These are phyloP conservation scores for Phaseolus lunatus DNA, from an alignment of 306 rosid species.

Conservation along the genomic window DNA sequence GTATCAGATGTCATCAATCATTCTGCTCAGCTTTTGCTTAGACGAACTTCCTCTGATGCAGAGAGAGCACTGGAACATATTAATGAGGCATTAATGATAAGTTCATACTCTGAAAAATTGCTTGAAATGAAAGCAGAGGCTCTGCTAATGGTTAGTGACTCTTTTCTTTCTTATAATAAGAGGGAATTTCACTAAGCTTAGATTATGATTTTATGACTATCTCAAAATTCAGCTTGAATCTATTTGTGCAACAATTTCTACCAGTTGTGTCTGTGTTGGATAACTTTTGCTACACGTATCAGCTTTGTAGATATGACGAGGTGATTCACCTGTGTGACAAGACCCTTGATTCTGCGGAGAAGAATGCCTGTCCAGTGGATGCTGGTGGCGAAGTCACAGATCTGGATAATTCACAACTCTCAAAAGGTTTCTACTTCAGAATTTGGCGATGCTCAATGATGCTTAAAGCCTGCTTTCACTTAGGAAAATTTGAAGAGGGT, in stretches of 20 bases:
- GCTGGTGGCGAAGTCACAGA: slow-evolving; percentile 45
- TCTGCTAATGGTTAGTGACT: slow-evolving; percentile 71
- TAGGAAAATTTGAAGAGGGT: slow-evolving; percentile 93
- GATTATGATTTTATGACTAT: slow-evolving; percentile 4
- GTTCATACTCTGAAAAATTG: slow-evolving; percentile 79
- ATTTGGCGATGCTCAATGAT: slow-evolving; percentile 81
- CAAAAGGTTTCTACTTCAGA: slow-evolving; percentile 65
- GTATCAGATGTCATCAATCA: slow-evolving; percentile 64
- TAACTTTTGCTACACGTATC: slow-evolving; percentile 55
- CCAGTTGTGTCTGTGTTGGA: slow-evolving; percentile 31
- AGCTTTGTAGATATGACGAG: slow-evolving; percentile 87
- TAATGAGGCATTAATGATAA: slow-evolving; percentile 70
- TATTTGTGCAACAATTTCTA: slow-evolving; percentile 36
- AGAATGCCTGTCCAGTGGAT: slow-evolving; percentile 60
- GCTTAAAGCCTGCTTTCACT: slow-evolving; percentile 74
- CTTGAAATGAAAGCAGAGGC: slow-evolving; percentile 94
- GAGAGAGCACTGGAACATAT: slow-evolving; percentile 72
- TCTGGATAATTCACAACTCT: slow-evolving; percentile 56
- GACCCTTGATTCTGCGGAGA: slow-evolving; percentile 85
- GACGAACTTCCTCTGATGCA: slow-evolving; percentile 60
- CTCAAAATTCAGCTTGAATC: slow-evolving; percentile 29
- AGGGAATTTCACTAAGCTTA: slow-evolving; percentile 38
- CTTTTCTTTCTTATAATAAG: slow-evolving; percentile 44
- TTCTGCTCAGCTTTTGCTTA: slow-evolving; percentile 68
- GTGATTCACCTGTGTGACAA: slow-evolving; percentile 79